Conservation (phyloP, 2,329 filamentous ascomycete species). For the Verticillium alfalfae region DNA sequence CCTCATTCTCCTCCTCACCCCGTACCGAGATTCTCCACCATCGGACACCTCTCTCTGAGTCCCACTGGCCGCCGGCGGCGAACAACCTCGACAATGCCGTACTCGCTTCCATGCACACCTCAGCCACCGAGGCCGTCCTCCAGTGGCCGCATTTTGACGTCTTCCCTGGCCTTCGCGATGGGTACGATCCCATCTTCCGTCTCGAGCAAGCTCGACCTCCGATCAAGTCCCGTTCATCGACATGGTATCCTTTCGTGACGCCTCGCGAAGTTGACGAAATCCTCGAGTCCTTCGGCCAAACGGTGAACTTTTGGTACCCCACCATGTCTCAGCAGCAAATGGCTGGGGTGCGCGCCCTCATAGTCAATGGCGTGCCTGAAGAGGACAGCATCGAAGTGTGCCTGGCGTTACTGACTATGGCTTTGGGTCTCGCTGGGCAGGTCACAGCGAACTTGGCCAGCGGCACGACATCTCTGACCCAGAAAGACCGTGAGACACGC, state of each 20-base stretch:
- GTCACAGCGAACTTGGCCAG: slow-evolving; percentile 23
- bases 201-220: slow-evolving; percentile 36
- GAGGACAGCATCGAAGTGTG: slow-evolving; percentile 32
- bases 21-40: slow-evolving; percentile 9
- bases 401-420: slow-evolving; percentile 39
- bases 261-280: slow-evolving; percentile 33
- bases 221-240: slow-evolving; percentile 23
- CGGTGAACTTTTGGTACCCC: slow-evolving; percentile 49
- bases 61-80: slow-evolving; percentile 11
- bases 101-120: slow-evolving; percentile 43
- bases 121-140: slow-evolving; percentile 43
- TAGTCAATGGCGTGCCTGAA: slow-evolving; percentile 25
- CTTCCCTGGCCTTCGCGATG: slow-evolving; percentile 34
- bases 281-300: slow-evolving; percentile 36
- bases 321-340: slow-evolving; percentile 37
- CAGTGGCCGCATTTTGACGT: slow-evolving; percentile 44
- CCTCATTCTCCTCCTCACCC: slow-evolving; percentile 14
- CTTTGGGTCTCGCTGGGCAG: slow-evolving; percentile 40
- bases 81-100: slow-evolving; percentile 38
- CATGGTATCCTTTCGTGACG: slow-evolving; percentile 35
- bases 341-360: slow-evolving; percentile 19
- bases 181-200: slow-evolving; percentile 39
- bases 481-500: slow-evolving; percentile 21
- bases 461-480: slow-evolving; percentile 4
- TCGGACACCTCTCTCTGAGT: slow-evolving; percentile 14